Evolutionary conservation across 2,329 filamentous ascomycete genomes (phyloP), one percentile per base, ranked within the genome.

Genomic region (Cytospora chrysosperma): DNA sequence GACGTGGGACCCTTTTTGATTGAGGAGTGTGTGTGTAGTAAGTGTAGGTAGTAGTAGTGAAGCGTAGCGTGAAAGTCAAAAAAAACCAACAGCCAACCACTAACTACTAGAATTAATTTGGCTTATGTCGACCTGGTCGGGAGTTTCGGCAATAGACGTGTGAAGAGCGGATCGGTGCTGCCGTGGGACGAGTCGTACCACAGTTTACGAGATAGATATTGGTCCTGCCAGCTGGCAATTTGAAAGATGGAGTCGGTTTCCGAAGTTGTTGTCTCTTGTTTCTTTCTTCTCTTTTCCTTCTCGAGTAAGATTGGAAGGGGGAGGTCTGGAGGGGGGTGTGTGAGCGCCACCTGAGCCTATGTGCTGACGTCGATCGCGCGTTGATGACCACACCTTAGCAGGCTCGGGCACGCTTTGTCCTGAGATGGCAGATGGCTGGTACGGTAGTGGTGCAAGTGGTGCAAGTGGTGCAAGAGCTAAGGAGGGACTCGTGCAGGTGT

Each of bases 331-430:
- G 37, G 19, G 2, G 4, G 17, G 7, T 4, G 37, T n/a, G 5
- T 24, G 21, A 47, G 37, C 28, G 51, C 26, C 58, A 55, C 54
- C 27, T 63, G 61, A 50, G 56, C 34, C 61, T 59, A 50, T 59
- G 56, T 47, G 56, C 61, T 63, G 61, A 63, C 61, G 61, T 63
- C 56, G 61, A 51, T 30, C 15, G 51, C 19, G 27, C 30, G 53
- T 62, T n/a, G 59, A 57, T 52, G 52, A 62, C 52, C 53, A 57
- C 26, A 19, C 12, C 26, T 30, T 17, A 10, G 49, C 21, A 34
- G 32, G 32, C 32, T 34, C 32, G 49, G 26, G 28, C 26, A 52
- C 24, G 26, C 26, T 47, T 47, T n/a, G 49, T 47, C 27, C 54
- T 17, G 52, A 32, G 47, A 55, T 43, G 40, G 32, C 43, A 30